phyloP scores from a whole-genome alignment of 139 green algal species.

The Chlamydomonas incerta region DNA sequence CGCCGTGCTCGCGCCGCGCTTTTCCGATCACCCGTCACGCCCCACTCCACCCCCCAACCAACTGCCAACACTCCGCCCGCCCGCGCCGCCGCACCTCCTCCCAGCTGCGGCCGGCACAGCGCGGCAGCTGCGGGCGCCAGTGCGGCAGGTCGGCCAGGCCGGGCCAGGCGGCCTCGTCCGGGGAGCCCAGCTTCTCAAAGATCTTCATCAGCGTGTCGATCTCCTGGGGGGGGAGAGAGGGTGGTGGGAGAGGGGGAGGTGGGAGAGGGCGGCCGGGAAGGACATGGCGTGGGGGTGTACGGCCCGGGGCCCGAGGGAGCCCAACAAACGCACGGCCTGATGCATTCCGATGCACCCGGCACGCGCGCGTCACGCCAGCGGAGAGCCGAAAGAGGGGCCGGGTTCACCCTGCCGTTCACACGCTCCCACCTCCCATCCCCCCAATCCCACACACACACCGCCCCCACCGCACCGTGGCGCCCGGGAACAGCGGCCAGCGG shows the following conservation, averaged over 20 bases:
- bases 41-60: too few species aligned
- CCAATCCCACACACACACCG: neutral
- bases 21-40: too few species aligned
- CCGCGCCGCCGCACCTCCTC: neutral
- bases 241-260: neutral
- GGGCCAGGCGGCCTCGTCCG: conserved; percentile 69
- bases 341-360: too few species aligned
- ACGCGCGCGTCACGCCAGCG: too few species aligned
- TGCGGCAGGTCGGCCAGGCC: conserved; percentile 34
- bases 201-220: conserved; percentile 68
- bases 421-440: neutral
- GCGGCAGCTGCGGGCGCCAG: neutral
- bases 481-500: conserved; percentile 76
- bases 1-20: too few species aligned
- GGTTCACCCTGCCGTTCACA: neutral
- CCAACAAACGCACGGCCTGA: too few species aligned
- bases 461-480: conserved; percentile 5
- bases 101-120: neutral
- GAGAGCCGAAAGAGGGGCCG: too few species aligned
- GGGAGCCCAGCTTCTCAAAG: conserved; percentile 84
- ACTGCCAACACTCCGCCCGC: neutral
- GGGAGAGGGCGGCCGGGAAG: neutral
- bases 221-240: neutral
- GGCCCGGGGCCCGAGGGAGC: too few species aligned
- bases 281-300: too few species aligned